Percentiles rank a stretch among this genome's conserved stretches.
Evolutionary conservation across 2,329 filamentous ascomycete genomes (phyloP).

Genomic region (Trichoderma sp.): DNA sequence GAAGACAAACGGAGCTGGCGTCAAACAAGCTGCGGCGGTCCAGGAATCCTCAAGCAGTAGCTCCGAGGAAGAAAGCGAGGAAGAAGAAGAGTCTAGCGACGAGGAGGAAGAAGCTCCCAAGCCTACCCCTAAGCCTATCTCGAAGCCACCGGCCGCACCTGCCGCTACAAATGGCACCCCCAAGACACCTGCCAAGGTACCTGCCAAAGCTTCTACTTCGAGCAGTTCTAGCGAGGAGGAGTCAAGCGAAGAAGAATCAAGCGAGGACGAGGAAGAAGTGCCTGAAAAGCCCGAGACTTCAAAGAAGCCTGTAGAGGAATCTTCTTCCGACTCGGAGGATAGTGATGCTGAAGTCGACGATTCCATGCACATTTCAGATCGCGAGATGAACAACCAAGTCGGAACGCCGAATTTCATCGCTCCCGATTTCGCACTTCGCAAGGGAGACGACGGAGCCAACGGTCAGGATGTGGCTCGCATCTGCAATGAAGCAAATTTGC

Average conservation of each 20-base stretch:
- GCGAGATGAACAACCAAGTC: slow-evolving; percentile 31
- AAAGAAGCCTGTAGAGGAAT: slow-evolving; percentile 19
- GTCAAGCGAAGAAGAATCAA: slow-evolving; percentile 10
- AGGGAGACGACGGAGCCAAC: slow-evolving; percentile 39
- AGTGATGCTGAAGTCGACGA: slow-evolving; percentile 35
- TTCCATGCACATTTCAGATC: slow-evolving; percentile 40
- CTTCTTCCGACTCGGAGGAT: slow-evolving; percentile 31
- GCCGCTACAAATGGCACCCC: slow-evolving; percentile 1
- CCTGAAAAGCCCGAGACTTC: slow-evolving; percentile 20
- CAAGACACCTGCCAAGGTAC: background rate
- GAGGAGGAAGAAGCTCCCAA: slow-evolving; percentile 18
- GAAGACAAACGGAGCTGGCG: slow-evolving; percentile 28
- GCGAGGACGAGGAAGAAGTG: slow-evolving; percentile 8
- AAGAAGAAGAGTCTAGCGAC: slow-evolving; percentile 14
- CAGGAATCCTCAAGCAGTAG: slow-evolving; percentile 19
- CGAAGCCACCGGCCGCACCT: background rate
- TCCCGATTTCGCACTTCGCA: slow-evolving; percentile 54
- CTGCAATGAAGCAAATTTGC: slow-evolving; percentile 56
- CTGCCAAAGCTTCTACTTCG: background rate
- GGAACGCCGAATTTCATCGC: slow-evolving; percentile 46
- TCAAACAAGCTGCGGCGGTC: slow-evolving; percentile 24
- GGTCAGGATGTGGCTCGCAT: slow-evolving; percentile 50
- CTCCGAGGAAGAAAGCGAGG: slow-evolving; percentile 18
- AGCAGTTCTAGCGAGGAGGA: slow-evolving; percentile 20
- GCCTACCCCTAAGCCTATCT: slow-evolving; percentile 15